Conservation (phyloP, 495 filamentous ascomycete species). For the Hypoxylon trugodes region DNA sequence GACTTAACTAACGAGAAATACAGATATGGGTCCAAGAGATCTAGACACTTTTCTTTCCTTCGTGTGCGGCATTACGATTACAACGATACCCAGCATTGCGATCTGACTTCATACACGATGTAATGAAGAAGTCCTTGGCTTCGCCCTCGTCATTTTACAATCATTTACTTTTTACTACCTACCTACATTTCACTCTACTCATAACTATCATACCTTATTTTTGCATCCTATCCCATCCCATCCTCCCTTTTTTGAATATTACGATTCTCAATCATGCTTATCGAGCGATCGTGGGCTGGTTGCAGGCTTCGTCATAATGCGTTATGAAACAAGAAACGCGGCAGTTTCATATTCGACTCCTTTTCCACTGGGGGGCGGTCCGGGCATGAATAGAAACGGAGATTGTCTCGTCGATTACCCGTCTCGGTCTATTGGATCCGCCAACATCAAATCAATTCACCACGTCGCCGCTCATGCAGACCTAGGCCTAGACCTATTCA, state of each 20-base stretch:
- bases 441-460: not conserved
- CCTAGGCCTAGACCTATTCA: no score
- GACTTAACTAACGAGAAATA: slow-evolving; percentile 28
- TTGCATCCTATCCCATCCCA: slow-evolving; percentile 4
- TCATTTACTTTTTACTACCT: not conserved
- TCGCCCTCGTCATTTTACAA: slow-evolving; percentile 22
- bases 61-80: slow-evolving; percentile 39
- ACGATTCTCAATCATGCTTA: not conserved
- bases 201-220: slow-evolving; percentile 10
- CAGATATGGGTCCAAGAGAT: slow-evolving; percentile 75
- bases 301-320: slow-evolving; percentile 27
- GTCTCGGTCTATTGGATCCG: slow-evolving; percentile 4
- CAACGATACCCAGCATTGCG: slow-evolving; percentile 49
- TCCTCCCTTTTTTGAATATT: no score
- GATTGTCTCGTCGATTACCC: not conserved
- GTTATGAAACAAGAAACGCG: slow-evolving; percentile 31
- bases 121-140: slow-evolving; percentile 40
- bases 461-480: no score
- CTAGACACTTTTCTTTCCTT: slow-evolving; percentile 44
- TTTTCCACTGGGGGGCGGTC: not conserved
- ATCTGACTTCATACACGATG: slow-evolving; percentile 44
- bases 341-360: slow-evolving; percentile 25
- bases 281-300: slow-evolving; percentile 24
- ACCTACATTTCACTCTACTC: not conserved
- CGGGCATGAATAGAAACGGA: not conserved